Evolutionary conservation across 129 eudicot genomes (phyloP), one percentile per base, ranked within the genome.

Genomic region (Centrapalus pauciflorus): DNA sequence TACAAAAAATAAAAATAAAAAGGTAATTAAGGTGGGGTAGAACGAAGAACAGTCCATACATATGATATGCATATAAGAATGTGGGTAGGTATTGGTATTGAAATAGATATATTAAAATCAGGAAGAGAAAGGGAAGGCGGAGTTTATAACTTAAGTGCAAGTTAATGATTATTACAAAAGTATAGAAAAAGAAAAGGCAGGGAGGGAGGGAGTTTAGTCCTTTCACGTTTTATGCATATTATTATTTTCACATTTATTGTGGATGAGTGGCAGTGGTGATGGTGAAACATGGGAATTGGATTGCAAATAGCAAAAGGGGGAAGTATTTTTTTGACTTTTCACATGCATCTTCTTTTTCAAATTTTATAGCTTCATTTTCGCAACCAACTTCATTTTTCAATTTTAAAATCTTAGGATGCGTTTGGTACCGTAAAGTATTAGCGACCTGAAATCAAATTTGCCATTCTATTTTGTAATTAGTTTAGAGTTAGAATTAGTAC

Each of bases 201-300:
- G n/a, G n/a, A n/a, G n/a, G n/a, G n/a, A n/a, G 60, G n/a, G 52
- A 35, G 61, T 19, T 55, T 9, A 57, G 38, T 29, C 64, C 25
- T n/a, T 19, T 17, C 56, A 16, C 7, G 33, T 9, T 60, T 59
- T 70, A 38, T 38, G 46, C 46, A 10, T 38, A n/a, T n/a, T 34
- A 27, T 26, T 46, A 24, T 32, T 69, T 46, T 29, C n/a, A 51
- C 49, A 51, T 67, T 51, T 50, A 61, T 32, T 21, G 60, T 32
- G 48, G 50, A n/a, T 48, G 75, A 57, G 75, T 23, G 27, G 41
- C 62, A 71, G 30, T 51, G 70, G 51, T 63, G 77, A 73, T 73
- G 56, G 63, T 64, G 65, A 63, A 63, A 34, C 63, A 3, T 50
- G 16, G 70, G 64, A 64, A 63, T 62, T 52, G 33, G 64, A 38